These are phyloP conservation scores for Didymella lethalis DNA, from an alignment of 2,329 filamentous ascomycete species.

Conservation along the genomic window DNA sequence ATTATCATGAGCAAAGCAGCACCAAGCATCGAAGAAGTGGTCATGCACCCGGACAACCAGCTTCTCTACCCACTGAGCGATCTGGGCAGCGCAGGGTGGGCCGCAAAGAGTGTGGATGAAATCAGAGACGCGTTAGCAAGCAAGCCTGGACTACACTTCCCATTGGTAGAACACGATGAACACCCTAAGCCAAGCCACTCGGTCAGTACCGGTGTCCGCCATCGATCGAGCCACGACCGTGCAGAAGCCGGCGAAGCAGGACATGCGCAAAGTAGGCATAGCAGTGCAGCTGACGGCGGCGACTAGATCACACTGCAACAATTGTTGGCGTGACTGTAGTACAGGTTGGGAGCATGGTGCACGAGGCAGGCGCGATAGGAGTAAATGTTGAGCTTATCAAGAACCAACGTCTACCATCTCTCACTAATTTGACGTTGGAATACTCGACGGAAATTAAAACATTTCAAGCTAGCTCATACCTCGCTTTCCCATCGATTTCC, in stretches of 20 bases:
- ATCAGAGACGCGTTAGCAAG: constrained; percentile 52
- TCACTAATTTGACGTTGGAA: neutral
- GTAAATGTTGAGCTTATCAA: neutral
- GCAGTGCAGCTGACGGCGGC: constrained; percentile 13
- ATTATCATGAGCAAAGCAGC: constrained; percentile 69
- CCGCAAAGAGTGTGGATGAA: constrained; percentile 46
- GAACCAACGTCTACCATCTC: neutral
- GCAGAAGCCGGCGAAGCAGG: constrained; percentile 27
- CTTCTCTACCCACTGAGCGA: constrained; percentile 63
- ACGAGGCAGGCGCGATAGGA: too few species aligned
- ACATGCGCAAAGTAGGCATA: neutral
- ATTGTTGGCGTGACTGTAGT: neutral
- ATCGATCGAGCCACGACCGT: constrained; percentile 19
- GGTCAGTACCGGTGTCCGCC: constrained; percentile 11
- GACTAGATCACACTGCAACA: neutral
- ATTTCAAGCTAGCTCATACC: neutral
- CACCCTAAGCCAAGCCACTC: constrained; percentile 18
- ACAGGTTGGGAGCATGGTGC: neutral
- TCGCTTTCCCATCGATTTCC: neutral
- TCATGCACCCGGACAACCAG: constrained; percentile 57
- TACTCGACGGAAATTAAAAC: too few species aligned
- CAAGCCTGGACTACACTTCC: constrained; percentile 38
- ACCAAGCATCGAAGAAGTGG: constrained; percentile 61
- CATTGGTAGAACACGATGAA: constrained; percentile 20
- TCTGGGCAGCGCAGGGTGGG: constrained; percentile 48